Conservation (phyloP, 192 early-diverging fungal species). For the Chytriomyces confervae region DNA sequence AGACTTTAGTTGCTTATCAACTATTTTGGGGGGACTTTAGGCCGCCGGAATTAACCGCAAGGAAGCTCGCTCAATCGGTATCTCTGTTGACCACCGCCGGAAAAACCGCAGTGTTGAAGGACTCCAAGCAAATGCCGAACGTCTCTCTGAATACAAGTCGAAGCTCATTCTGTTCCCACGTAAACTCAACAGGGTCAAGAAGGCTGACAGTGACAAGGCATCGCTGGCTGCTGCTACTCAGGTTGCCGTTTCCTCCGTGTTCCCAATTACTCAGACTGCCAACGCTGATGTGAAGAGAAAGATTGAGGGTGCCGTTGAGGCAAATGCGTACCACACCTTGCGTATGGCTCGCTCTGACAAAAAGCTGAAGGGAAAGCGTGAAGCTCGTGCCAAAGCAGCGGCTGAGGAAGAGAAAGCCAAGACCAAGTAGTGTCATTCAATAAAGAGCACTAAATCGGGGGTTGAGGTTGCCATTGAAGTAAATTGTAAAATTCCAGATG, state of each 20-base stretch:
- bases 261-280: constrained; percentile 70
- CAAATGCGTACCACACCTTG: constrained; percentile 71
- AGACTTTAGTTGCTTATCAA: neutral
- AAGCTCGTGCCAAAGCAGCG: constrained; percentile 77
- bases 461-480: no score
- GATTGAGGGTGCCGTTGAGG: constrained; percentile 43
- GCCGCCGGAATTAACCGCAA: constrained; percentile 91
- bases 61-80: constrained; percentile 92
- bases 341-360: constrained; percentile 79
- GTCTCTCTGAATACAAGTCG: constrained; percentile 91
- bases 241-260: constrained; percentile 61
- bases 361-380: constrained; percentile 77
- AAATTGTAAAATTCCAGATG: no score
- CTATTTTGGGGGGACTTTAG: constrained; percentile 45
- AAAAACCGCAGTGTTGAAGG: constrained; percentile 95
- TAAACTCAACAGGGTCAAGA: constrained; percentile 89
- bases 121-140: constrained; percentile 88
- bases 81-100: constrained; percentile 95
- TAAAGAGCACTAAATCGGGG: no score
- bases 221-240: constrained; percentile 65
- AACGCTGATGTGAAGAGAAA: constrained; percentile 45
- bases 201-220: constrained; percentile 64
- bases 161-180: constrained; percentile 97
- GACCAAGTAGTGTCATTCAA: constrained; percentile 50
- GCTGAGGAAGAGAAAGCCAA: constrained; percentile 86